These are phyloP conservation scores for Cutaneotrichosporon cutaneum DNA, from an alignment of 1,284 basidiomycete genomes.

Conservation along the genomic window DNA sequence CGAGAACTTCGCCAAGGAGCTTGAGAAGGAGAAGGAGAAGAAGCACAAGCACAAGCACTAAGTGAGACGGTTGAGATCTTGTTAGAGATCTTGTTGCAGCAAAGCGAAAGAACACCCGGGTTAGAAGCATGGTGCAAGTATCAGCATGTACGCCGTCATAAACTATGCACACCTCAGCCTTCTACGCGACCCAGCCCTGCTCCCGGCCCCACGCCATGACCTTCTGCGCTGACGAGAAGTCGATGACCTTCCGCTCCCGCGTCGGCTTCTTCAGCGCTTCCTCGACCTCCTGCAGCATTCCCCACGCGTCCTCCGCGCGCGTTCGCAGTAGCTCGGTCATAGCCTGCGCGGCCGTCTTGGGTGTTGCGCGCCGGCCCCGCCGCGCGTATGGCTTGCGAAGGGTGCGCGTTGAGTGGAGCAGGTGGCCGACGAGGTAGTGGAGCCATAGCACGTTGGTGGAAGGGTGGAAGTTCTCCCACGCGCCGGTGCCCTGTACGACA, in stretches of 20 bases:
- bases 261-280: background rate
- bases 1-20: constrained; percentile 55
- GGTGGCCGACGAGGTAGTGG: constrained; percentile 39
- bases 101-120: too few relatives aligned
- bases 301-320: constrained; percentile 19
- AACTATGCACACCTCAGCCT: background rate
- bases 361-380: background rate
- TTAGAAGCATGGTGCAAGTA: too few relatives aligned
- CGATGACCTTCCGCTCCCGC: background rate
- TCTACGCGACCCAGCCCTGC: constrained; percentile 12
- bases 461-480: constrained; percentile 18
- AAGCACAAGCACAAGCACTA: background rate
- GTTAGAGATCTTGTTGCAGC: too few relatives aligned
- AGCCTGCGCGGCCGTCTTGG: background rate
- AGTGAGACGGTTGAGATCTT: background rate
- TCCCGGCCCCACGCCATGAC: constrained; percentile 13
- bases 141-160: background rate
- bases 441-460: constrained; percentile 40
- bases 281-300: constrained; percentile 20
- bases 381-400: constrained; percentile 32
- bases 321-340: constrained; percentile 2
- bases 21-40: constrained; percentile 13
- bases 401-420: constrained; percentile 33
- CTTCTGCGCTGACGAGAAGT: constrained; percentile 9
- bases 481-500: background rate